A percentile compares a stretch with the other conserved stretches of the same genome.
These are phyloP conservation scores for Apiotrichum domesticum DNA, from an alignment of 1,284 basidiomycete genomes.

Conservation along the genomic window DNA sequence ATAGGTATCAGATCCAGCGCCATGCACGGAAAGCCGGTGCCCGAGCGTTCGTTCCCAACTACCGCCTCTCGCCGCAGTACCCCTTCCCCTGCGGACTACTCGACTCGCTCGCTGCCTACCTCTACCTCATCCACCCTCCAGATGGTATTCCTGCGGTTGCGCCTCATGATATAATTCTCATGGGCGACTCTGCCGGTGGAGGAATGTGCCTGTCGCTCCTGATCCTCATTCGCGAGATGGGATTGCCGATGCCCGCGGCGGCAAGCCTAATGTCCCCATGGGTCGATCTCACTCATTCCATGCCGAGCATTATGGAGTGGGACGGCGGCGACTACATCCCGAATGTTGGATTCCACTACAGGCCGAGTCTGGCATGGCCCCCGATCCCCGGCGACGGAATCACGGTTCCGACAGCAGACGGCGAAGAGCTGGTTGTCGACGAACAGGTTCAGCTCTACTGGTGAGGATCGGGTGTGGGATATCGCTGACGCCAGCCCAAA, in stretches of 20 bases:
- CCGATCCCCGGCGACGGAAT: constrained; percentile 36
- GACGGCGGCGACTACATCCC: constrained; percentile 43
- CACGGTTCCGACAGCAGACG: constrained; percentile 30
- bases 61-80: constrained; percentile 83
- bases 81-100: constrained; percentile 63
- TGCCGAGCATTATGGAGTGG: constrained; percentile 63
- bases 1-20: constrained; percentile 73
- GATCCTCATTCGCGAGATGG: constrained; percentile 78
- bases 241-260: constrained; percentile 75
- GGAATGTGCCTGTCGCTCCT: constrained; percentile 78
- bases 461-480: constrained; percentile 15
- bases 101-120: constrained; percentile 50
- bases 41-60: constrained; percentile 70
- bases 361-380: constrained; percentile 45
- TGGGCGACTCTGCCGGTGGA: constrained; percentile 89
- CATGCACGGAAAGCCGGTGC: constrained; percentile 84
- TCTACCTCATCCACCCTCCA: constrained; percentile 65
- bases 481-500: constrained; percentile 39
- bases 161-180: constrained; percentile 73
- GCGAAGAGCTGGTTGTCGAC: constrained; percentile 28
- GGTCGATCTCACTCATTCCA: constrained; percentile 91
- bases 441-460: constrained; percentile 53
- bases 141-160: constrained; percentile 70
- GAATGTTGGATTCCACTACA: constrained; percentile 43
- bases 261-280: constrained; percentile 79